These are phyloP conservation scores for Clarireedia sp. DNA, from an alignment of 2,329 filamentous ascomycete species.

Conservation along the genomic window DNA sequence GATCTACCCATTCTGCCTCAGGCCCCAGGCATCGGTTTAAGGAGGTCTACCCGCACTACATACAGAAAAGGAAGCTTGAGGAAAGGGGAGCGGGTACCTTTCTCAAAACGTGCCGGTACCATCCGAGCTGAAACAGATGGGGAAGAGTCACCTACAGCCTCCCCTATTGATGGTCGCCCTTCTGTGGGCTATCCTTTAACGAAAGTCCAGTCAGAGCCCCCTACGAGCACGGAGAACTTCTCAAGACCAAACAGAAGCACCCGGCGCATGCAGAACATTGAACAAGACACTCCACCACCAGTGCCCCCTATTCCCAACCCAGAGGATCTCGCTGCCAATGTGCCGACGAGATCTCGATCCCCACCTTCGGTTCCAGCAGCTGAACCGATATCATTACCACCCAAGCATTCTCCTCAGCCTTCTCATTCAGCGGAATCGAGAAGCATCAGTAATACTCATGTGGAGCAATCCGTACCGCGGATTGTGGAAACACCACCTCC, in stretches of 20 bases:
- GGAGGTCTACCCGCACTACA: slow-evolving; percentile 84
- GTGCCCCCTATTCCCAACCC: slow-evolving; percentile 8
- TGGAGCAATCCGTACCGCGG: slow-evolving; percentile 40
- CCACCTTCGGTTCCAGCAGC: not conserved
- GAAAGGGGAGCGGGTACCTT: slow-evolving; percentile 65
- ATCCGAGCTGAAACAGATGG: slow-evolving; percentile 53
- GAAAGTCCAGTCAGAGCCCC: slow-evolving; percentile 62
- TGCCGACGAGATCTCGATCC: slow-evolving; percentile 13
- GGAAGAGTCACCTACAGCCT: slow-evolving; percentile 40
- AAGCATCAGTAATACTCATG: slow-evolving; percentile 24
- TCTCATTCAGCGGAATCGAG: slow-evolving; percentile 7
- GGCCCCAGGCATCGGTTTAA: slow-evolving; percentile 67
- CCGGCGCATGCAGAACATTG: slow-evolving; percentile 22
- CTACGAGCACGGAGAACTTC: slow-evolving; percentile 51
- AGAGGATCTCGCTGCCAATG: slow-evolving; percentile 12
- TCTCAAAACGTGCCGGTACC: slow-evolving; percentile 62
- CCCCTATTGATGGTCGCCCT: slow-evolving; percentile 39
- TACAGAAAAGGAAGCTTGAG: slow-evolving; percentile 83
- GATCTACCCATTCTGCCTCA: slow-evolving; percentile 83
- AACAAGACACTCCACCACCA: slow-evolving; percentile 8
- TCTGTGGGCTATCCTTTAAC: slow-evolving; percentile 34
- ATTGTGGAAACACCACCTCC: slow-evolving; percentile 57
- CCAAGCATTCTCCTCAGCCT: not conserved
- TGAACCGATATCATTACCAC: not conserved
- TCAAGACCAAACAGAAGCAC: slow-evolving; percentile 43